Evolutionary conservation across 495 filamentous ascomycete genomes (phyloP).

Genomic region (Jackrogersella multiformis): DNA sequence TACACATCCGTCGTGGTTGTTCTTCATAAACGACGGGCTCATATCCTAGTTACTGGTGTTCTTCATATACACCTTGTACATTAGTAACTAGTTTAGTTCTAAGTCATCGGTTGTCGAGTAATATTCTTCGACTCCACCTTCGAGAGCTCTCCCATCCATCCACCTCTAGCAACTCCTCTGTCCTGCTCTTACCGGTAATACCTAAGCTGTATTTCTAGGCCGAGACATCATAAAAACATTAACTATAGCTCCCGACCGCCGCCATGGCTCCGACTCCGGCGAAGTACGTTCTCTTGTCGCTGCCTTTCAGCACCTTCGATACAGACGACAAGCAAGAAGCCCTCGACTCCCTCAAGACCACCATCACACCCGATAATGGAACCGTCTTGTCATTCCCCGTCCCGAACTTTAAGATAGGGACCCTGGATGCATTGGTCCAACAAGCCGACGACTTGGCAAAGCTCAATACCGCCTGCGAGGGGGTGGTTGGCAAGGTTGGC

Average conservation of each 20-base stretch:
- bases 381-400: conserved; percentile 80
- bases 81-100: conserved; percentile 3
- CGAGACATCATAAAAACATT: neutral
- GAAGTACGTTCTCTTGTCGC: conserved; percentile 59
- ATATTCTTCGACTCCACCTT: conserved; percentile 22
- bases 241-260: conserved; percentile 14
- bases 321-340: conserved; percentile 84
- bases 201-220: neutral
- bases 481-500: conserved; percentile 84
- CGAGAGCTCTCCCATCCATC: conserved; percentile 20
- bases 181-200: neutral
- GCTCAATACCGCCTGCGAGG: conserved; percentile 80
- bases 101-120: conserved; percentile 13
- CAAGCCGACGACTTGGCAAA: conserved; percentile 96
- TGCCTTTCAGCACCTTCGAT: conserved; percentile 59
- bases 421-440: conserved; percentile 93
- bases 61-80: neutral
- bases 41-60: too few species aligned
- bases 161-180: conserved; percentile 1
- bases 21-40: neutral
- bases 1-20: neutral
- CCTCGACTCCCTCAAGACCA: conserved; percentile 72
- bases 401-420: conserved; percentile 96
- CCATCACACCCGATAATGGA: conserved; percentile 78
- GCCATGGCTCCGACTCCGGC: conserved; percentile 49